Evolutionary conservation across 2,329 filamentous ascomycete species (phyloP), one percentile per base, ranked within the genome.

Genomic region (Phialocephala subalpina): DNA sequence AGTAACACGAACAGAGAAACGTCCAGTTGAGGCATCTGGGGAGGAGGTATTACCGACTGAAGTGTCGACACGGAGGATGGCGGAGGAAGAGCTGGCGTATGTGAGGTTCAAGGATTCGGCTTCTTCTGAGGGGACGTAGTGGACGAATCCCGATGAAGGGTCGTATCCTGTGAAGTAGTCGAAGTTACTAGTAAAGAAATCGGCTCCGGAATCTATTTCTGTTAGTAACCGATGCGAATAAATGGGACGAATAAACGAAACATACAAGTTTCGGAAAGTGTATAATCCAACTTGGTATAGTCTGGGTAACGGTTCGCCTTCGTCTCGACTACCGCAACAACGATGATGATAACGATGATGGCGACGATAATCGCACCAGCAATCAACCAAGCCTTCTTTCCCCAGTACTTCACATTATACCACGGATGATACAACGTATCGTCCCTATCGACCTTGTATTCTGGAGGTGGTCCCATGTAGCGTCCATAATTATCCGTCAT

Each of bases 61-160:
- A 12, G 86, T 88, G 74, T 91, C 89, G 58, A 91, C 89, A 52
- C 79, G 81, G 35, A 92, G 75, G 20, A 91, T 72, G 11, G 87
- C 88, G 0, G 84, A 81, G 45, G 78, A 77, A 1, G 80, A 72
- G 0, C 83, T 82, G 6, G 87, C 86, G 71, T 86, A 87, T 0
- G 90, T 91, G 36, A 92, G 82, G 77, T 92, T 92, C 81, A 84
- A 67, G 71, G 78, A 60, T 14, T 59, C 33, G 9, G 75, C 65
- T 60, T 65, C 29, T 49, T 47, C 62, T 2, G 68, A 64, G 16
- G 69, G 67, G n/a, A 80, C 82, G 66, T 81, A 85, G 70, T 82
- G 74, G 3, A 84, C 82, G 63, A 82, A 82, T 0, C 82, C 82
- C 3, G 70, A 45, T 4, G 82, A 77, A 4, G 82, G 81, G 65